phyloP scores from a whole-genome alignment of 2,329 filamentous ascomycete species.

The Colletotrichum sp. region DNA sequence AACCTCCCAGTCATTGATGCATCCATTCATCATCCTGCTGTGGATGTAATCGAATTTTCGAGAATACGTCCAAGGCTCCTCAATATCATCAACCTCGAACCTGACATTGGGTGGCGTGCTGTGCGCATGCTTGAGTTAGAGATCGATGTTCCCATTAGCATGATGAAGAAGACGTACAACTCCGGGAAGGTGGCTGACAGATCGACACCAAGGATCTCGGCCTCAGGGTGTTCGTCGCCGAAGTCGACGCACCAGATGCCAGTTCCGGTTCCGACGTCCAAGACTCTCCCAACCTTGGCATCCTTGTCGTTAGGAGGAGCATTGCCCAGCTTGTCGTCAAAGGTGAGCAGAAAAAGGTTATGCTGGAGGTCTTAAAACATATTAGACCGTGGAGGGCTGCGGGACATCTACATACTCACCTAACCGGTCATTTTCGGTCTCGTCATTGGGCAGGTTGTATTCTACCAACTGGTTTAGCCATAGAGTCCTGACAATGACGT shows the following conservation, averaged over 20 bases:
- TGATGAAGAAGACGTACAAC: too few species aligned
- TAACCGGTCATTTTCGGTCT: neutral
- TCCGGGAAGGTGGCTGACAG: constrained; percentile 44
- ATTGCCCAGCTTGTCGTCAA: constrained; percentile 32
- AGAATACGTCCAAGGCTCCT: constrained; percentile 34
- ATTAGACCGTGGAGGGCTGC: neutral
- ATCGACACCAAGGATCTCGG: constrained; percentile 39
- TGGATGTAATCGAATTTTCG: constrained; percentile 13
- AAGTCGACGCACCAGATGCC: constrained; percentile 51
- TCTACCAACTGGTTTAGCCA: neutral
- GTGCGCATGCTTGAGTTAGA: too few species aligned
- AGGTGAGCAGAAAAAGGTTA: constrained; percentile 35
- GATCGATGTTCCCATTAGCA: too few species aligned
- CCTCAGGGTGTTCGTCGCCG: constrained; percentile 24
- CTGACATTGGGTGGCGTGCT: constrained; percentile 41
- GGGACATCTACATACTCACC: neutral
- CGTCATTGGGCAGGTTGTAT: neutral
- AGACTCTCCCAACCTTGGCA: constrained; percentile 29
- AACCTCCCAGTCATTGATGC: neutral
- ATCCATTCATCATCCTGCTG: neutral
- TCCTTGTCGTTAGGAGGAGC: constrained; percentile 28
- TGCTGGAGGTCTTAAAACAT: constrained; percentile 37
- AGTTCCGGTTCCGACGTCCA: constrained; percentile 55
- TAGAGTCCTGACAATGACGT: neutral
- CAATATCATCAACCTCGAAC: constrained; percentile 45